Percentiles rank a stretch among this genome's conserved stretches.
phyloP scores from a whole-genome alignment of 192 early-diverging fungal genomes.

The Coemansia sp. region DNA sequence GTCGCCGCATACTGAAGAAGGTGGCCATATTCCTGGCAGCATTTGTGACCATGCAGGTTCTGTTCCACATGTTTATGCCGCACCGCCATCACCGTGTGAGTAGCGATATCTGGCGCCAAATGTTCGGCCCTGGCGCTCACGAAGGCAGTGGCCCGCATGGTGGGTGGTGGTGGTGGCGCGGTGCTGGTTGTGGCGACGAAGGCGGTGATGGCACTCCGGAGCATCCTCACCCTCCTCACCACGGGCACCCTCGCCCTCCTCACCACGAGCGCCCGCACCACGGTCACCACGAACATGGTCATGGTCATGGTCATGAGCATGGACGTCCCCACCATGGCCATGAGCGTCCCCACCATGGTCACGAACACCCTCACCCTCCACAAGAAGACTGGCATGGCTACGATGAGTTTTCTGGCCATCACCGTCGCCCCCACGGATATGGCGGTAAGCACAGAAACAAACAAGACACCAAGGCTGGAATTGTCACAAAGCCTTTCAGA shows the following conservation, averaged over 20 bases:
- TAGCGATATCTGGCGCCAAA: background rate
- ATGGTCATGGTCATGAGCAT: background rate
- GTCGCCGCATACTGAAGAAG: conserved; percentile 8
- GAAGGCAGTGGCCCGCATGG: background rate
- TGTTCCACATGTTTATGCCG: conserved; percentile 1
- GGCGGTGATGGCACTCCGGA: background rate
- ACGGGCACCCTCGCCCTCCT: background rate
- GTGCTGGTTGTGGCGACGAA: background rate
- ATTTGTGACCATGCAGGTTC: background rate
- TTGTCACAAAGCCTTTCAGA: background rate
- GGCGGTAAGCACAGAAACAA: background rate
- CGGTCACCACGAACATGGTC: conserved; percentile 3
- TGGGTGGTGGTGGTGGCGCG: conserved; percentile 2
- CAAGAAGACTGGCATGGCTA: background rate
- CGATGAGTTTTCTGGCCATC: too few species aligned
- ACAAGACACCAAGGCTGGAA: background rate
- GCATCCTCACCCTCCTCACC: conserved; percentile 3
- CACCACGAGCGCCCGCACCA: background rate
- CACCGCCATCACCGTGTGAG: background rate
- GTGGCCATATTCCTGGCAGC: conserved; percentile 3
- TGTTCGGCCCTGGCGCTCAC: background rate
- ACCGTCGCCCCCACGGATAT: background rate
- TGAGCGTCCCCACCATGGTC: conserved; percentile 5
- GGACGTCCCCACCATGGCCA: background rate
- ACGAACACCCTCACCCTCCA: conserved; percentile 8